Evolutionary conservation across 1,284 basidiomycete genomes (phyloP), one percentile per base, ranked within the genome.

Genomic region (Kalmanozyma brasiliensis): DNA sequence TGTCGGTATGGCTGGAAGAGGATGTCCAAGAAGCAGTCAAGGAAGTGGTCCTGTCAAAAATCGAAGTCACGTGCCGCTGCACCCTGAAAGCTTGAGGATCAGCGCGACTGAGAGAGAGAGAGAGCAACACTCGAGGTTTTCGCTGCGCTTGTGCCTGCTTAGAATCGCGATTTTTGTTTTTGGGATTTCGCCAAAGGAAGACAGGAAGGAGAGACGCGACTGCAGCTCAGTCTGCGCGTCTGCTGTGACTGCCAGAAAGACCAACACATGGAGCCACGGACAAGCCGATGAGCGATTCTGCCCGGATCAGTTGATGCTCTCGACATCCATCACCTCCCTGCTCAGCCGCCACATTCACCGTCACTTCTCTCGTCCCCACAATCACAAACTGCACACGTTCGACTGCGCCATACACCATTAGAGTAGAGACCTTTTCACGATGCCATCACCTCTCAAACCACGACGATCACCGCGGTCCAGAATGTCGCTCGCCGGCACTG

Each of bases 401-500:
- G 30, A 16, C 14, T 24, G 19, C 32, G 20, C 46, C 24, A 4
- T 16, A 17, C 30, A 41, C 19, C 41, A 16, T 23, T 22, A 20
- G 19, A 6, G 8, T 9, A 44, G 19, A 14, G 11, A 23, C 33
- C 22, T 34, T n/a, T n/a, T 22, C 45, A 46, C 8, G 26, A 69
- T 69, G 66, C 66, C 66, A 9, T 69, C 66, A 13, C 66, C 66
- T 36, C 66, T 69, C 40, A 69, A 69, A 30, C 57, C 61, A 35
- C 61, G 67, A 52, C 61, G 67, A 29, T 70, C 67, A 30, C 58
- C 67, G 22, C 57, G 67, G 30, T 61, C 67, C 6, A 58, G 67
- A 16, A 58, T 55, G 49, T 70, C 67, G 40, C 57, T 70, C 24
- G 52, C 57, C 4, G 67, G 67, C n/a, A 64, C 57, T 2, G 61